Evolutionary conservation across 2,329 filamentous ascomycete genomes (phyloP).

Genomic region (Tolypocladium album): DNA sequence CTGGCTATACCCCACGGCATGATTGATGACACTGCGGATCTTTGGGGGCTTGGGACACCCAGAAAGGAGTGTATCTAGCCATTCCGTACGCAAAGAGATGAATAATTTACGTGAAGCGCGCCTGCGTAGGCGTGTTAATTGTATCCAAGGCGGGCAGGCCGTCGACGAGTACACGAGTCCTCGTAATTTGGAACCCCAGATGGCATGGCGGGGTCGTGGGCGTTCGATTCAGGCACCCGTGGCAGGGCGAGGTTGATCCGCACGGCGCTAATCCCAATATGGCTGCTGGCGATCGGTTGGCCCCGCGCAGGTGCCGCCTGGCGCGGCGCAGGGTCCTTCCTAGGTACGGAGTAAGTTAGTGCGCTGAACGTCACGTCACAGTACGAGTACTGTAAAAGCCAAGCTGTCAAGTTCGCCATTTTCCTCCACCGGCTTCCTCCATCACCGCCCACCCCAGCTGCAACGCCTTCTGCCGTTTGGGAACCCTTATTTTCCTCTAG

Average conservation of each 20-base stretch:
- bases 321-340: constrained; percentile 1
- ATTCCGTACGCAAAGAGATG: constrained; percentile 11
- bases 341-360: neutral
- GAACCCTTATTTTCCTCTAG: neutral
- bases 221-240: neutral
- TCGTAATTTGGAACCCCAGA: too few species aligned
- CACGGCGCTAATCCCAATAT: neutral
- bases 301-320: neutral
- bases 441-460: neutral
- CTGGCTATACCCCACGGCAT: constrained; percentile 10
- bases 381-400: neutral
- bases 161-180: too few species aligned
- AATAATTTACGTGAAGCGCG: constrained; percentile 2
- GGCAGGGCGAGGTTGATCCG: neutral
- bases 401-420: constrained; percentile 1
- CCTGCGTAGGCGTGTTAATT: neutral
- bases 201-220: too few species aligned
- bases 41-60: constrained; percentile 8
- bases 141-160: neutral
- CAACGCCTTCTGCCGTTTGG: neutral
- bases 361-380: neutral
- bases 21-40: constrained; percentile 9
- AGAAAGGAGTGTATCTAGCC: constrained; percentile 13
- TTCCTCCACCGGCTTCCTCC: neutral
- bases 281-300: neutral